Evolutionary conservation across 495 filamentous ascomycete genomes (phyloP), one percentile per base, ranked within the genome.

Genomic region (Aspergillus homomorphus): DNA sequence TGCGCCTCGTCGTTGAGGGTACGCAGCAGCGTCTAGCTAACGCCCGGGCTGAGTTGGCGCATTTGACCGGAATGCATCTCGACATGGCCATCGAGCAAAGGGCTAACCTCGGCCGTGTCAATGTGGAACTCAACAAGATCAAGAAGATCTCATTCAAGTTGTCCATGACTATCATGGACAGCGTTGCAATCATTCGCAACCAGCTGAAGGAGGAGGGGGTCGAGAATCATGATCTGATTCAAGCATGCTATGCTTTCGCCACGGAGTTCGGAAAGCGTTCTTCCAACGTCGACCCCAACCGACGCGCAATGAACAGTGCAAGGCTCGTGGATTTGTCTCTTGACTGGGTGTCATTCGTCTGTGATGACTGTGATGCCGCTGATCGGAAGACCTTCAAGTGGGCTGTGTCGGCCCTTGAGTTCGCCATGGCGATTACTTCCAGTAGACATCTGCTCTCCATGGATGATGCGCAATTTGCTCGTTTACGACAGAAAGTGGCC

Each of bases 91-190:
- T 96, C 41, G 94, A 97, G 68, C 88, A 96, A 67, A 82, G 93
- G 59, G 95, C 95, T 22, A 98, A 96, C 66, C 81, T 98, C 20
- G 88, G 87, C 42, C 89, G 95, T 57, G 95, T 98, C 57, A 94
- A 97, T 63, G 78, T 87, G 30, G 89, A 95, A 68, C 77, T 98
- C 62, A 94, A 91, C 67, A 91, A 93, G 68, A 98, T 98, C 63
- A 95, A 96, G 69, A 94, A 91, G 70, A 93, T 91, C 0, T 90
- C 91, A 24, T 98, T 95, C 79, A 95, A 94, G 71, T 78, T 98
- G 33, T 96, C 91, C n/a, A 96, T 96, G 74, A 89, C 92, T 12
- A 98, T 98, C 70, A 98, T 98, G 95, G 93, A 98, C 67, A 96
- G 92, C 66, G 94, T 98, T 54, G 91, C 93, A 63, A 88, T 89